A percentile compares a stretch with the other conserved stretches of the same genome.
These are phyloP conservation scores for Debaryomycetaceae sp. DNA, from an alignment of 1,139 yeast genomes.

Conservation along the genomic window DNA sequence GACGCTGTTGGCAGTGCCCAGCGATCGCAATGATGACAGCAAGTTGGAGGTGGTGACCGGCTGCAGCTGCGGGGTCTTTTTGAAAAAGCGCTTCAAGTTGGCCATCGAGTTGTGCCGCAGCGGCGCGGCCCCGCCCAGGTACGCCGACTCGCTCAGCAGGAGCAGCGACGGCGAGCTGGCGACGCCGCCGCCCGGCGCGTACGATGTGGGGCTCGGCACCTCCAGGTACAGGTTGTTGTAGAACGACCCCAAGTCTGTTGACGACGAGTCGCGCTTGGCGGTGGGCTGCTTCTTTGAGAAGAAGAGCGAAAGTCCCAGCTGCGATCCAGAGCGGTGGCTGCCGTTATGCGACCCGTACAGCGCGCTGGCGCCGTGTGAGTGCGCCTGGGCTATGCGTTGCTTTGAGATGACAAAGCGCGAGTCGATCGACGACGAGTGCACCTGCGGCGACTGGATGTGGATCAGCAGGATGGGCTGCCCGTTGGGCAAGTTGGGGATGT, in stretches of 20 bases:
- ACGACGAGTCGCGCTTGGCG: conserved; percentile 24
- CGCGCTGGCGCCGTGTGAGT: conserved; percentile 26
- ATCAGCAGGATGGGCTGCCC: conserved; percentile 58
- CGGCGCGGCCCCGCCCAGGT: conserved; percentile 21
- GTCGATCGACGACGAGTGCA: conserved; percentile 51
- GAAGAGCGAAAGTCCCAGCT: conserved; percentile 48
- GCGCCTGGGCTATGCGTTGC: conserved; percentile 62
- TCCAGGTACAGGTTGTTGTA: conserved; percentile 42
- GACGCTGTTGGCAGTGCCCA: conserved; percentile 17
- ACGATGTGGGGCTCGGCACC: conserved; percentile 12
- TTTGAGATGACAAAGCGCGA: conserved; percentile 71
- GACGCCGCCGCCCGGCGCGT: conserved; percentile 10
- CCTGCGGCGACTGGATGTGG: conserved; percentile 67
- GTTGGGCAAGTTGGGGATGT: conserved; percentile 44
- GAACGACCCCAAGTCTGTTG: conserved; percentile 44
- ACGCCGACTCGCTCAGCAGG: conserved; percentile 33
- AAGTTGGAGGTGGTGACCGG: conserved; percentile 30
- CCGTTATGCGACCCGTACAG: conserved; percentile 25
- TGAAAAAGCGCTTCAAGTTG: conserved; percentile 60
- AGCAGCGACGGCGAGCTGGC: conserved; percentile 36
- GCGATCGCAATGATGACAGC: conserved; percentile 36
- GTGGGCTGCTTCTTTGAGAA: conserved; percentile 35
- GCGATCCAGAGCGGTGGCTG: conserved; percentile 37
- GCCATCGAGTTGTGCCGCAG: conserved; percentile 70
- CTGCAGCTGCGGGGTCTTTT: conserved; percentile 33